Evolutionary conservation across 2,329 filamentous ascomycete species (phyloP), one percentile per base, ranked within the genome.

Genomic region (Curvularia sp.): DNA sequence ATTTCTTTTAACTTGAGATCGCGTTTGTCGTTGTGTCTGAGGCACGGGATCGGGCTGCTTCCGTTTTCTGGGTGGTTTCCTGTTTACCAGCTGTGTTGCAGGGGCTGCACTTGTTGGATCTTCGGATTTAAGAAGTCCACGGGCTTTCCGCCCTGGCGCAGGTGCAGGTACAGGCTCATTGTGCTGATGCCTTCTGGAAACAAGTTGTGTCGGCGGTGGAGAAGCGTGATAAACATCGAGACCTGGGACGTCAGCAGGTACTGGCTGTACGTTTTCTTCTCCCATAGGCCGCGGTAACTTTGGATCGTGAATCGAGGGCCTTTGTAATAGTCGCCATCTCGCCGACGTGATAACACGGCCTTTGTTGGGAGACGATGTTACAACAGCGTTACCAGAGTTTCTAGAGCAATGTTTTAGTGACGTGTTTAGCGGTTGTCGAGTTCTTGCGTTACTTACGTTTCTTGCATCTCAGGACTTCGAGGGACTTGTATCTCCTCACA

Each of bases 301-400:
- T 2, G 65, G 57, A 38, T 68, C 49, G 19, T 61, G 56, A 9
- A 69, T 69, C 5, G 65, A 69, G 5, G 61, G 53, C 9, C 68
- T 56, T 43, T 64, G 65, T 54, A 69, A 60, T 28, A 70, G 50
- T 27, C 60, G 64, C 15, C 49, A 53, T 28, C 65, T 59, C 6
- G 66, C 68, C 27, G 68, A 68, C 32, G 55, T 53, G 12, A 55
- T 43, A 12, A 53, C 46, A 15, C 15, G 46, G 9, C 48, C 57
- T 48, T 59, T 54, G 2, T 25, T 42, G 8, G 59, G 43, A n/a
- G 60, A 59, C 4, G 55, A 59, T 5, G 55, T 39, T 18, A 28
- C 25, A 9, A 53, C n/a, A 2, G 25, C n/a, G 39, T n/a, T 42
- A 3, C 49, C 41, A 12, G 43, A 41, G 32, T 32, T 59, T 12